These are phyloP conservation scores for Chlorella sorokiniana DNA, from an alignment of 139 green algal species.

Conservation along the genomic window DNA sequence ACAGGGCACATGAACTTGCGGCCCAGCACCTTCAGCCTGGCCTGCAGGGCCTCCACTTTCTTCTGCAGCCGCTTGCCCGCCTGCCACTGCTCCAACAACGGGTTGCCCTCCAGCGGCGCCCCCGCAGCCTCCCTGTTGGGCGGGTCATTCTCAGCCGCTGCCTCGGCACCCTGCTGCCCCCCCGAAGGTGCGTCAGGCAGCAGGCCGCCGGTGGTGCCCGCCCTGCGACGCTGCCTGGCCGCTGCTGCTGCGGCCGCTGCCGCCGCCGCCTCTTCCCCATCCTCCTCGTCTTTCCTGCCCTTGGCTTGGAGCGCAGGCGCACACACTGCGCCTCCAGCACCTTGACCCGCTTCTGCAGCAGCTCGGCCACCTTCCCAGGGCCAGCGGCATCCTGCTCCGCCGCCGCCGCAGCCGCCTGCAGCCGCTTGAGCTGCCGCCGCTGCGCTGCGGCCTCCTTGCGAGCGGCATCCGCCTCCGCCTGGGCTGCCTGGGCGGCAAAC, in stretches of 20 bases:
- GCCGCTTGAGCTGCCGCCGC: conserved; percentile 28
- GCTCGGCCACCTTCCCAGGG: conserved; percentile 43
- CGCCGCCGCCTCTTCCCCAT: background rate
- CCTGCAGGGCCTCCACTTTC: conserved; percentile 60
- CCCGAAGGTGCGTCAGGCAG: background rate
- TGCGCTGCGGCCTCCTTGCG: conserved; percentile 32
- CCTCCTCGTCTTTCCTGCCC: conserved; percentile 16
- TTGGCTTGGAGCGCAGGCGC: conserved; percentile 38
- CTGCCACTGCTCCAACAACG: conserved; percentile 66
- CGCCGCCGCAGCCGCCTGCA: conserved; percentile 36
- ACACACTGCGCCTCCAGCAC: conserved; percentile 61
- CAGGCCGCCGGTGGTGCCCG: background rate
- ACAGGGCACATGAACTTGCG: background rate
- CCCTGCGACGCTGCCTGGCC: background rate
- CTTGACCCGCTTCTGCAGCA: conserved; percentile 54
- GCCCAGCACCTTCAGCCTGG: conserved; percentile 44
- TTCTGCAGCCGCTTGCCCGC: conserved; percentile 77
- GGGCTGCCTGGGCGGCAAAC: background rate
- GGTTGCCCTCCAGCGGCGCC: conserved; percentile 28
- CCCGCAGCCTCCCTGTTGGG: conserved; percentile 4
- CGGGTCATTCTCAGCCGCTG: conserved; percentile 12
- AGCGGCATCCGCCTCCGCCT: conserved; percentile 8
- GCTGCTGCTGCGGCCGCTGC: conserved; percentile 16
- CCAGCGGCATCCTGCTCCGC: conserved; percentile 12
- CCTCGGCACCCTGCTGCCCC: background rate